Evolutionary conservation across 1,139 yeast species (phyloP).

Genomic region (Pichia sp.): DNA sequence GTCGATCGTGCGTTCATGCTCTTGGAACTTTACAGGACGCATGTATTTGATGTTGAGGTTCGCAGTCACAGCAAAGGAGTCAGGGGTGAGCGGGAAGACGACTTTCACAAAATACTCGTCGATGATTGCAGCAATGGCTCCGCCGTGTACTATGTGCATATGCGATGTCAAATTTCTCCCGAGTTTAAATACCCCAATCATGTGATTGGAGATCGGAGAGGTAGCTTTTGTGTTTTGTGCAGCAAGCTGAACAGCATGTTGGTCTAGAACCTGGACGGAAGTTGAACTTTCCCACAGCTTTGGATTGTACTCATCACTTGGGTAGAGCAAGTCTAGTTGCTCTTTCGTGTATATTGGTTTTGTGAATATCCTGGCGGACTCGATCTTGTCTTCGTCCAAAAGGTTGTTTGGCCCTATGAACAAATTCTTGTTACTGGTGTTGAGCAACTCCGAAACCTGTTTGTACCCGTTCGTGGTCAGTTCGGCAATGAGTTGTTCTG

Average conservation of each 20-base stretch:
- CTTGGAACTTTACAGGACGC: conserved; percentile 23
- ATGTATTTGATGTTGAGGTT: conserved; percentile 24
- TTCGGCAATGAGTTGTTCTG: neutral
- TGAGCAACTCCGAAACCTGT: conserved; percentile 22
- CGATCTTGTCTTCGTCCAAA: conserved; percentile 20
- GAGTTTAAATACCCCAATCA: conserved; percentile 42
- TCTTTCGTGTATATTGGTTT: conserved; percentile 12
- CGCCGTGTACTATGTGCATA: conserved; percentile 52
- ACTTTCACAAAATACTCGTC: conserved; percentile 53
- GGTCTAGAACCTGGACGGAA: neutral
- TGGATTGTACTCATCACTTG: neutral
- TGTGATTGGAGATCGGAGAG: conserved; percentile 30
- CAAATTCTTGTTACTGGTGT: conserved; percentile 21
- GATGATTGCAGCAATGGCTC: conserved; percentile 48
- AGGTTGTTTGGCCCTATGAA: conserved; percentile 28
- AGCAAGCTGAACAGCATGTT: neutral
- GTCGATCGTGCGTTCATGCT: conserved; percentile 14
- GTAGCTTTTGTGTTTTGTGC: neutral
- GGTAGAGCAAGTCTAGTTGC: conserved; percentile 9
- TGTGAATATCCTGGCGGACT: conserved; percentile 20
- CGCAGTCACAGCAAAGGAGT: conserved; percentile 38
- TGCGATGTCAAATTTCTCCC: conserved; percentile 49
- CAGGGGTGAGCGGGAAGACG: conserved; percentile 41
- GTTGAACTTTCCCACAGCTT: neutral
- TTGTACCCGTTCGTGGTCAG: conserved; percentile 11